A percentile compares a stretch with the other conserved stretches of the same genome.
Evolutionary conservation across 75 land plant species (phyloP).

Genomic region (Cupressus sempervirens): DNA sequence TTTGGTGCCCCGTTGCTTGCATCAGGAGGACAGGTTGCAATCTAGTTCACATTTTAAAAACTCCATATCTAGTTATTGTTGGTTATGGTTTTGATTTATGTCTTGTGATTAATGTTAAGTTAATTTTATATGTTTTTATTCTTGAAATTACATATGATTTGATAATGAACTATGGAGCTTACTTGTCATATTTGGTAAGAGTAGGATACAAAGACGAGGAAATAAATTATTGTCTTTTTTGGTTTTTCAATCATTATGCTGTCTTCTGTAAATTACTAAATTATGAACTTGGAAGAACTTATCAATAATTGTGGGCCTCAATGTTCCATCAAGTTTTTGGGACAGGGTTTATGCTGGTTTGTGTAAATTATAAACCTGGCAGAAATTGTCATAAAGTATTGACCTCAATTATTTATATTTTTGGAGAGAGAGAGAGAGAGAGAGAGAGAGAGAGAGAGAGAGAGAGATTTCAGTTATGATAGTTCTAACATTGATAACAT

Average conservation of each 20-base stretch:
- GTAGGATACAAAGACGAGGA: not conserved
- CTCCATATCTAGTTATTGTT: not conserved
- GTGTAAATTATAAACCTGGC: too few species aligned
- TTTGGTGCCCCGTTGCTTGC: conserved; percentile 85
- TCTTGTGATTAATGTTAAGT: not conserved
- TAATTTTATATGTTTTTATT: not conserved
- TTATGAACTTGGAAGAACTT: not conserved
- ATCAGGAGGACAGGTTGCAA: conserved; percentile 91
- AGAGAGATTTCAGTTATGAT: too few species aligned
- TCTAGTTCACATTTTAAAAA: not conserved
- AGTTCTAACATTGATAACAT: too few species aligned
- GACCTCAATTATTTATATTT: too few species aligned
- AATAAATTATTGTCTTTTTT: not conserved
- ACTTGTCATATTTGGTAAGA: not conserved
- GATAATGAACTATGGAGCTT: not conserved
- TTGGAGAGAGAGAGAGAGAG: too few species aligned
- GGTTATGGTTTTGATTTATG: conserved; percentile 2
- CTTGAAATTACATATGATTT: not conserved
- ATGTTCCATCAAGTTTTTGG: too few species aligned
- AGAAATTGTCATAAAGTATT: too few species aligned
- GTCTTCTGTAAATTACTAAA: not conserved
- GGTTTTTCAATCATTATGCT: not conserved
- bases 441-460: too few species aligned
- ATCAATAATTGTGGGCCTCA: not conserved
- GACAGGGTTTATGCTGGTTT: too few species aligned